Percentiles rank a stretch among this genome's conserved stretches.
Evolutionary conservation across 306 rosid species (phyloP).

Genomic region (Rosa multiflora): DNA sequence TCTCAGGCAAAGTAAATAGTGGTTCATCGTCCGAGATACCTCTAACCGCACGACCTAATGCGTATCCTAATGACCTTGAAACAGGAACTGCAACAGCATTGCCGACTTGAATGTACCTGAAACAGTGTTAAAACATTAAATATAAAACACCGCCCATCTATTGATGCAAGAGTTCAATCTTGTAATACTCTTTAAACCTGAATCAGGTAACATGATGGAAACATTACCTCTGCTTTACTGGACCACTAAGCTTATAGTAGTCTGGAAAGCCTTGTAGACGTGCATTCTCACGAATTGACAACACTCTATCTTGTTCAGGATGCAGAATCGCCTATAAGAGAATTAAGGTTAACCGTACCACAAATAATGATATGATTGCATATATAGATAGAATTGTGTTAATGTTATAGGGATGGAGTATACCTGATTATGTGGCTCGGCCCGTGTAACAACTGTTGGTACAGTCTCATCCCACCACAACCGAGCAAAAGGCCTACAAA

Average conservation of each 20-base stretch:
- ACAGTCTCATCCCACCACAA: constrained; percentile 56
- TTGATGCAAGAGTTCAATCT: too few species aligned
- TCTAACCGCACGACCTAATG: constrained; percentile 58
- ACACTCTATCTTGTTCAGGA: constrained; percentile 65
- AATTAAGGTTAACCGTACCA: too few species aligned
- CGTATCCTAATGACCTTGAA: constrained; percentile 66
- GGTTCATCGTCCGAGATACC: constrained; percentile 35
- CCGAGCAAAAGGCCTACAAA: constrained; percentile 45
- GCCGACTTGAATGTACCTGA: constrained; percentile 84
- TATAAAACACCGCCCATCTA: too few species aligned
- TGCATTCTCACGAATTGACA: constrained; percentile 65
- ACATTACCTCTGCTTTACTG: constrained; percentile 62
- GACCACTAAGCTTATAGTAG: constrained; percentile 41
- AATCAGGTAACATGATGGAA: neutral
- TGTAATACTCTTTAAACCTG: neutral
- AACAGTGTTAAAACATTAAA: neutral
- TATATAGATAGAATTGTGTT: neutral
- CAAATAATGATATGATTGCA: neutral
- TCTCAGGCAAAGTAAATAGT: constrained; percentile 41
- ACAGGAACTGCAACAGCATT: constrained; percentile 93
- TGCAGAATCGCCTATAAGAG: constrained; percentile 38
- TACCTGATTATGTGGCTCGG: constrained; percentile 55
- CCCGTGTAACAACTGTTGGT: constrained; percentile 51
- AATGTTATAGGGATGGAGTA: neutral
- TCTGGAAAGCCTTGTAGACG: constrained; percentile 81